Percentiles rank a stretch among this genome's conserved stretches.
These are phyloP conservation scores for Pseudogymnoascus sp. DNA, from an alignment of 2,329 filamentous ascomycete genomes.

Conservation along the genomic window DNA sequence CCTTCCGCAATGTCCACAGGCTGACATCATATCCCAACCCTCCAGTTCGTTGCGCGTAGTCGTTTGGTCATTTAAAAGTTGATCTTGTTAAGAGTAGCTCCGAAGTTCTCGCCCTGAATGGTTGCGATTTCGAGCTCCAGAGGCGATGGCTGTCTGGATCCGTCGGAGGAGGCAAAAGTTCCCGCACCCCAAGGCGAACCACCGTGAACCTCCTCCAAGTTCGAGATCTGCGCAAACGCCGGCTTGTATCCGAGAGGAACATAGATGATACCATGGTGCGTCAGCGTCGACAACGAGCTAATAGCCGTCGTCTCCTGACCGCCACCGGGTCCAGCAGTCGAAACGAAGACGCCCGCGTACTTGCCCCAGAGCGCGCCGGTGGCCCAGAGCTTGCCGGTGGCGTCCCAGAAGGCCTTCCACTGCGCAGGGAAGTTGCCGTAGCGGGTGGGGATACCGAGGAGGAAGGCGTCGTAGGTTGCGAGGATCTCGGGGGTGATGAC, in stretches of 20 bases:
- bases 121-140: slow-evolving; percentile 73
- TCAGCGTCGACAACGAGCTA: slow-evolving; percentile 71
- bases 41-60: neutral
- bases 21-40: neutral
- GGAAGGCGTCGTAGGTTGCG: slow-evolving; percentile 74
- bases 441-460: slow-evolving; percentile 89
- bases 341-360: slow-evolving; percentile 84
- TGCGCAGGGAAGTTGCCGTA: slow-evolving; percentile 97
- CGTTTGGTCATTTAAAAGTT: slow-evolving; percentile 34
- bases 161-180: slow-evolving; percentile 71
- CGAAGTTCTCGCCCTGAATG: slow-evolving; percentile 81
- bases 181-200: slow-evolving; percentile 90
- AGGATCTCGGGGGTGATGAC: slow-evolving; percentile 52
- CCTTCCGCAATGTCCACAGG: neutral
- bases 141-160: slow-evolving; percentile 68
- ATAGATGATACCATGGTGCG: slow-evolving; percentile 92
- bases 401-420: slow-evolving; percentile 89
- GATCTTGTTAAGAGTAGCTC: slow-evolving; percentile 63
- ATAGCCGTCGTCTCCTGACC: slow-evolving; percentile 88
- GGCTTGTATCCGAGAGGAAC: slow-evolving; percentile 92
- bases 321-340: slow-evolving; percentile 74
- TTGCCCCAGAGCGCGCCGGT: slow-evolving; percentile 74
- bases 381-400: slow-evolving; percentile 73
- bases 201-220: slow-evolving; percentile 73
- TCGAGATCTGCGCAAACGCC: slow-evolving; percentile 59